phyloP scores from a whole-genome alignment of 352 stramenopile species.

The Phytophthora melonis region DNA sequence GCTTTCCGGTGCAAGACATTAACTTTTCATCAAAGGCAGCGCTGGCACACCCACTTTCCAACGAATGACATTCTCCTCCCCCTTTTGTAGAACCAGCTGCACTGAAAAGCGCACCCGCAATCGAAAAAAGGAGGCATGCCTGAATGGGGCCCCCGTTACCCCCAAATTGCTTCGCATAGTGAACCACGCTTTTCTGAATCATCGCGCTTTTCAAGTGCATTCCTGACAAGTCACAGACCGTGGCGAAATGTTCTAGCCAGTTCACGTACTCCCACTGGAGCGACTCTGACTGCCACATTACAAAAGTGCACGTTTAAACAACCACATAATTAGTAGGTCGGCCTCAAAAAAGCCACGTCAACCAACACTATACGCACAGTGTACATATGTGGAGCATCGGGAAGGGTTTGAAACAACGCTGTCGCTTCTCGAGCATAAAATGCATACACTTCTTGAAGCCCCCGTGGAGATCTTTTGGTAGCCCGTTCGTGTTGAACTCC shows the following conservation, averaged over 20 bases:
- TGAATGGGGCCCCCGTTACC: constrained; percentile 23
- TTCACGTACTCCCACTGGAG: constrained; percentile 65
- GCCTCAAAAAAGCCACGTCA: not conserved
- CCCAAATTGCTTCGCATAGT: constrained; percentile 42
- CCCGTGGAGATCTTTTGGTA: constrained; percentile 38
- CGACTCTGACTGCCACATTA: constrained; percentile 42
- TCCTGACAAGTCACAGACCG: constrained; percentile 49
- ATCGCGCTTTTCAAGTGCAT: constrained; percentile 42
- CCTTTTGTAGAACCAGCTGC: constrained; percentile 22
- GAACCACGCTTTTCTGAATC: constrained; percentile 47
- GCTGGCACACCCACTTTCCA: not conserved
- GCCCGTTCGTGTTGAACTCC: constrained; percentile 69
- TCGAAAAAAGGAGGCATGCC: constrained; percentile 33
- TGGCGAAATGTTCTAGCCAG: constrained; percentile 72
- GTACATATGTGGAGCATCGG: constrained; percentile 31
- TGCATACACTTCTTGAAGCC: constrained; percentile 36
- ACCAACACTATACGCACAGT: constrained; percentile 31
- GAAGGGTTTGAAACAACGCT: constrained; percentile 23
- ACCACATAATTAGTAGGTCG: constrained; percentile 15
- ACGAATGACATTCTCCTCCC: not conserved
- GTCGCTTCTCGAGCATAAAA: constrained; percentile 58
- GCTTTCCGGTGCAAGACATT: constrained; percentile 18
- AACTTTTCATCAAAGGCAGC: constrained; percentile 27
- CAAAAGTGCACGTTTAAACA: not conserved
- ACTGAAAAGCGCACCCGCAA: constrained; percentile 39